A percentile compares a stretch with the other conserved stretches of the same genome.
Conservation (phyloP, 1,284 basidiomycete genomes). For the Inonotus hispidus region DNA sequence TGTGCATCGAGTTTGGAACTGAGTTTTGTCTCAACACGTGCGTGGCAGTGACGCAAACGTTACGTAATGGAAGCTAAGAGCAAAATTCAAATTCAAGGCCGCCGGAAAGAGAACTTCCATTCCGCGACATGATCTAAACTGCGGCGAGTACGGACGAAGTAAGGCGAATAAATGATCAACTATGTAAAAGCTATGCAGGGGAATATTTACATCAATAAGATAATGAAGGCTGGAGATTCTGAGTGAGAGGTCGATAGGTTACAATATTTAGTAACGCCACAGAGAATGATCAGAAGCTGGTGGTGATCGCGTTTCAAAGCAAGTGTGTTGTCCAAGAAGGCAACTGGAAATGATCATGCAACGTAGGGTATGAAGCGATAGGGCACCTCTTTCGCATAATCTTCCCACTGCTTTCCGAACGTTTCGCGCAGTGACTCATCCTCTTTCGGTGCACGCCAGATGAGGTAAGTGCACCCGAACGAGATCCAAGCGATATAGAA, state of each 20-base stretch:
- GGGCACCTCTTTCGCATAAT: slow-evolving; percentile 17
- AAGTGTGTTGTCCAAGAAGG: neutral
- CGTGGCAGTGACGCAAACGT: no score
- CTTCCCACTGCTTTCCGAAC: slow-evolving; percentile 21
- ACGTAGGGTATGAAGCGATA: slow-evolving; percentile 19
- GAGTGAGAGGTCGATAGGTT: neutral
- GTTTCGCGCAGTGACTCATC: slow-evolving; percentile 17
- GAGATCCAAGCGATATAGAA: slow-evolving; percentile 9
- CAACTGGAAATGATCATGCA: neutral
- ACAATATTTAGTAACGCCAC: no score
- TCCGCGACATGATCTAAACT: neutral
- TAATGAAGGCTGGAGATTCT: no score
- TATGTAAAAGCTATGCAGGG: neutral
- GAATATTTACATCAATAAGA: no score
- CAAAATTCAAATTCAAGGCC: no score
- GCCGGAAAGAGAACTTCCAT: no score
- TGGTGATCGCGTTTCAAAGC: no score
- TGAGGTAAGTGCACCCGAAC: slow-evolving; percentile 7
- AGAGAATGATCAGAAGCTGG: no score
- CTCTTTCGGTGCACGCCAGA: slow-evolving; percentile 13
- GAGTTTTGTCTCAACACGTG: no score
- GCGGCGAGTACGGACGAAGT: neutral
- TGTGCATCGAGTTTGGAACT: no score
- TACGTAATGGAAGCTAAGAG: no score
- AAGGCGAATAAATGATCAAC: neutral